Evolutionary conservation across 768 basidiomycete genomes (phyloP).

Genomic region (Leccinum aurantiacum): DNA sequence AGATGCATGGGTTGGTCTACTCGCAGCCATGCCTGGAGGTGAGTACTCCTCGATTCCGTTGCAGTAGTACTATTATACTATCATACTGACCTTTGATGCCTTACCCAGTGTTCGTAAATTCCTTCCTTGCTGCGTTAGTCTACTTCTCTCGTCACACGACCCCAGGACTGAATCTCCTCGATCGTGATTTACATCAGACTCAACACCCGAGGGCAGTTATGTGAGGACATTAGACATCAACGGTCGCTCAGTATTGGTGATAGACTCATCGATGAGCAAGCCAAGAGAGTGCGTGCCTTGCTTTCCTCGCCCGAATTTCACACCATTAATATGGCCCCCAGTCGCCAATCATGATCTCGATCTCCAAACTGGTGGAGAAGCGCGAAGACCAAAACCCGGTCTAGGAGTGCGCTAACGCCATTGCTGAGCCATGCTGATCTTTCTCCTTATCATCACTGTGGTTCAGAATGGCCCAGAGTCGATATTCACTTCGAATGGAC

Average conservation of each 20-base stretch:
- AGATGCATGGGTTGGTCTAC: conserved; percentile 20
- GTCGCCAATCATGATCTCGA: conserved; percentile 18
- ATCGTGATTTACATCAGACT: conserved; percentile 5
- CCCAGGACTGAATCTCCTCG: neutral
- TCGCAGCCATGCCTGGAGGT: conserved; percentile 22
- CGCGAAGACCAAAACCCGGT: conserved; percentile 8
- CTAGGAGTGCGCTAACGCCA: neutral
- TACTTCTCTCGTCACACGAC: neutral
- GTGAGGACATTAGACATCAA: conserved; percentile 16
- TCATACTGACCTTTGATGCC: neutral
- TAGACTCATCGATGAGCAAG: conserved; percentile 3
- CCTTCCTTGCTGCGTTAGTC: conserved; percentile 20
- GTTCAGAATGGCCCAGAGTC: neutral
- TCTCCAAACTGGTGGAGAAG: conserved; percentile 14
- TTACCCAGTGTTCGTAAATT: conserved; percentile 21
- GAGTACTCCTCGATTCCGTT: neutral
- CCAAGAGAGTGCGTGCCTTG: conserved; percentile 9
- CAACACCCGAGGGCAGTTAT: conserved; percentile 9
- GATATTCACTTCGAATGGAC: neutral
- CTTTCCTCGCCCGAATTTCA: neutral
- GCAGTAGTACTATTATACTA: no score
- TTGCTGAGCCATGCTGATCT: neutral
- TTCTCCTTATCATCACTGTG: neutral
- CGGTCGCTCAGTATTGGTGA: conserved; percentile 2
- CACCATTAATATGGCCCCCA: neutral